These are phyloP conservation scores for Salix purpurea DNA, from an alignment of 345 rosid genomes.

Conservation along the genomic window DNA sequence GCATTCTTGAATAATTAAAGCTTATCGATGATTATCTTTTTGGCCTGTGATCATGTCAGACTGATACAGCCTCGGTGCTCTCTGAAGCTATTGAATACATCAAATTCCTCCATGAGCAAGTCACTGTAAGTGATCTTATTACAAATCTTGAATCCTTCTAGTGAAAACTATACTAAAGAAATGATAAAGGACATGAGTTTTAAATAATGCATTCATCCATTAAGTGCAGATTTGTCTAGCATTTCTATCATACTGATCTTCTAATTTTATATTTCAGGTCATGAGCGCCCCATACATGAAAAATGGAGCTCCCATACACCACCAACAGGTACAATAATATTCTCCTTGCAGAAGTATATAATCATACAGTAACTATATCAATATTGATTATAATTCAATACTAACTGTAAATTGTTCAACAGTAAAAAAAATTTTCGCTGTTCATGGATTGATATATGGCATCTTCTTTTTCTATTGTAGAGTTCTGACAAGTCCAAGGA, in stretches of 20 bases:
- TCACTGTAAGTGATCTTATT: constrained; percentile 50
- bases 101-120: constrained; percentile 93
- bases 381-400: background rate
- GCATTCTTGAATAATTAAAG: constrained; percentile 18
- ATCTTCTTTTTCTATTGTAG: constrained; percentile 26
- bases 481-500: constrained; percentile 51
- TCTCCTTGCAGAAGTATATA: background rate
- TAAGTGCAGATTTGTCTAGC: background rate
- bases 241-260: background rate
- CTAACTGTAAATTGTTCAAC: background rate
- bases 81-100: constrained; percentile 96
- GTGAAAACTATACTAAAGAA: background rate
- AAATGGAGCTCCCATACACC: constrained; percentile 77
- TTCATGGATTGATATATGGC: background rate
- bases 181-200: background rate
- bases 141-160: background rate
- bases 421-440: background rate
- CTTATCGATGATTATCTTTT: constrained; percentile 1
- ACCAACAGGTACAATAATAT: constrained; percentile 49
- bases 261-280: constrained; percentile 40
- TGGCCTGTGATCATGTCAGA: constrained; percentile 41
- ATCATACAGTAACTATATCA: background rate
- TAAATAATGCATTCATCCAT: background rate
- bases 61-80: constrained; percentile 99
- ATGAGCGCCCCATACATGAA: constrained; percentile 91